Base-by-base conservation (phyloP, 306 rosid species). In the Quercus cerris region DNA sequence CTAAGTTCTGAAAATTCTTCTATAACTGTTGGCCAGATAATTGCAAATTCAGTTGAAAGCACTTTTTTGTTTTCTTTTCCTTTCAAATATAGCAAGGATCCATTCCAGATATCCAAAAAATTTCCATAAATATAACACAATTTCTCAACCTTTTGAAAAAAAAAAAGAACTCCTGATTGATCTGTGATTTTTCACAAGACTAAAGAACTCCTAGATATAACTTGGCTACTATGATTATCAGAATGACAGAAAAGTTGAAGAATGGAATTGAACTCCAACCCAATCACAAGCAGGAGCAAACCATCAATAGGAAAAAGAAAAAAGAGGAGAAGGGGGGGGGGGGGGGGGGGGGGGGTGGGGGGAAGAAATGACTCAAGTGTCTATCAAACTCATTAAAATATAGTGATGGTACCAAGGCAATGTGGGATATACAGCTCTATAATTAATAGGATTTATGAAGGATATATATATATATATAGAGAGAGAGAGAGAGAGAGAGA, bases 401-500 rank as follows among this genome's bases (percentile, higher is more conserved):
- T 41, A 46, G 44, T 46, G 54, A 71, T 64, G 19, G 23, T 56
- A 23, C 77, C 67, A 31, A 5, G 41, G 76, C 33, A 23, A 49
- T 75, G 31, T 83, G 38, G 28, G 64, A 77, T 81, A 78, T 49
- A 18, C 20, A 64, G 46, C 44, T 73, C 73, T 71, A 63, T 38
- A 74, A 76, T 70, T 54, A 35, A 82, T 17, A 67, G 20, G 7
- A 17, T 33, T 31, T 31, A 3, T 17, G 54, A 41, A 0, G 46
- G 46, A 41, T 8, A 38, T 8, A 41, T 8, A 41, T 8, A 41
- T 38, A 38, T 7, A 38, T 7, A 38, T 1, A 78, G 46, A 46
- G 51, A 44, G 49, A 77, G 61, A 44, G 49, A 77, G 61, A 74
- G 77, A 71, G 71, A 78, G 64, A 67, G 62, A 74, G 44, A 56